Conservation (phyloP, 345 rosid species). For the Lenwebbia sp. region DNA sequence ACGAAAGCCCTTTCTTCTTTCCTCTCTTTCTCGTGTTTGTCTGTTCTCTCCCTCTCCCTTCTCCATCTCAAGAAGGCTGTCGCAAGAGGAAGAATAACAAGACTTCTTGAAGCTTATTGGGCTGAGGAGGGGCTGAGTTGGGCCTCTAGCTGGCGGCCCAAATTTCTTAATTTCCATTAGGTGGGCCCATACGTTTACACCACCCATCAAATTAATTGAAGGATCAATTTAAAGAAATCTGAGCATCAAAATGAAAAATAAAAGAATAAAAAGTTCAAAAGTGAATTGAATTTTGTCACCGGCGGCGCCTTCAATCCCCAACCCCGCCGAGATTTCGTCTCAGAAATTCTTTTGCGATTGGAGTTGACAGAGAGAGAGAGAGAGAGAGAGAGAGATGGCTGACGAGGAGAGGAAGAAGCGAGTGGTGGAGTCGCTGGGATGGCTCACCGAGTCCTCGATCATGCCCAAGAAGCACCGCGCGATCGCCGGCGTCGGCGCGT, state of each 20-base stretch:
- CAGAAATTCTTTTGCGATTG: neutral
- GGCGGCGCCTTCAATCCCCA: neutral
- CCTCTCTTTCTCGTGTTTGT: too few species aligned
- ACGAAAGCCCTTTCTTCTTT: too few species aligned
- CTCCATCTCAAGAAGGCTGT: too few species aligned
- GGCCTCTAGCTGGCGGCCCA: too few species aligned
- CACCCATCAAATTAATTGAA: too few species aligned
- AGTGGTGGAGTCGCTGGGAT: conserved; percentile 81
- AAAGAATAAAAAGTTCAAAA: neutral
- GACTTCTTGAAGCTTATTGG: too few species aligned
- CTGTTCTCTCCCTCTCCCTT: too few species aligned
- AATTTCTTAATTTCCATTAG: too few species aligned
- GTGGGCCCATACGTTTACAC: too few species aligned
- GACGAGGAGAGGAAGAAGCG: conserved; percentile 32
- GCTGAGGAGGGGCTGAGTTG: too few species aligned
- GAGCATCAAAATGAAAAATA: neutral
- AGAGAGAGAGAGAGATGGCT: neutral
- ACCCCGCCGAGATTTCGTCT: neutral
- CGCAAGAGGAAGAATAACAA: too few species aligned
- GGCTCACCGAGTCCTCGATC: conserved; percentile 88
- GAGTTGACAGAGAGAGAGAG: neutral
- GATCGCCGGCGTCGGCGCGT: conserved; percentile 82
- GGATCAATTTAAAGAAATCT: neutral
- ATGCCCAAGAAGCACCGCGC: conserved; percentile 84
- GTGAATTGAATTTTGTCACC: neutral